A percentile compares a stretch with the other conserved stretches of the same genome.
These are phyloP conservation scores for Periglandula ipomoeae DNA, from an alignment of 2,329 filamentous ascomycete genomes.

Conservation along the genomic window DNA sequence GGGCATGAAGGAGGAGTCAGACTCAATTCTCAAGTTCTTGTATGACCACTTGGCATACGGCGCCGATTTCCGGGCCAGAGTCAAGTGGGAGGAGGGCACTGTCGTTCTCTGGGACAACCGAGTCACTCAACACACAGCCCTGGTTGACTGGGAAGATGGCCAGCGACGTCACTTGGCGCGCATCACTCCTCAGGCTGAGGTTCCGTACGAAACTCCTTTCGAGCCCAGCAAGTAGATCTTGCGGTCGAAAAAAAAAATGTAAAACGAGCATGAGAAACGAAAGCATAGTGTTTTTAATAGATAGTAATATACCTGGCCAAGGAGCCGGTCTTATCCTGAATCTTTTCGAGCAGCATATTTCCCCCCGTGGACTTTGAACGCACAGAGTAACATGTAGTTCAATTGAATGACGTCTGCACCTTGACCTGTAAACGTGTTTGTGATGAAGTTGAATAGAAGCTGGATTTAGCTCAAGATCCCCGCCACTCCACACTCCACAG, in stretches of 20 bases:
- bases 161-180: constrained; percentile 71
- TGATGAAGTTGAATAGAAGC: too few species aligned
- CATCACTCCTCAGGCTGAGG: constrained; percentile 75
- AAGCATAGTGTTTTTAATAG: not conserved
- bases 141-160: constrained; percentile 74
- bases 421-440: too few species aligned
- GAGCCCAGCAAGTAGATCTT: constrained; percentile 3
- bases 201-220: constrained; percentile 60
- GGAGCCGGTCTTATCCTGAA: too few species aligned
- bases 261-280: not conserved
- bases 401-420: too few species aligned
- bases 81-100: constrained; percentile 72
- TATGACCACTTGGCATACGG: constrained; percentile 43
- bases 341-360: too few species aligned
- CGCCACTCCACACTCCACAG: too few species aligned
- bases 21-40: constrained; percentile 63
- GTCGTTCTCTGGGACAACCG: constrained; percentile 86
- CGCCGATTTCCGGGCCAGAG: constrained; percentile 60
- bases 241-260: not conserved
- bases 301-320: not conserved
- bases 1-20: constrained; percentile 79
- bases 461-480: too few species aligned
- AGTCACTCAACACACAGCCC: constrained; percentile 67
- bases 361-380: not conserved
- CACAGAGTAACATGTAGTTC: too few species aligned